These are phyloP conservation scores for Metschnikowia matae DNA, from an alignment of 805 yeast genomes.

Conservation along the genomic window DNA sequence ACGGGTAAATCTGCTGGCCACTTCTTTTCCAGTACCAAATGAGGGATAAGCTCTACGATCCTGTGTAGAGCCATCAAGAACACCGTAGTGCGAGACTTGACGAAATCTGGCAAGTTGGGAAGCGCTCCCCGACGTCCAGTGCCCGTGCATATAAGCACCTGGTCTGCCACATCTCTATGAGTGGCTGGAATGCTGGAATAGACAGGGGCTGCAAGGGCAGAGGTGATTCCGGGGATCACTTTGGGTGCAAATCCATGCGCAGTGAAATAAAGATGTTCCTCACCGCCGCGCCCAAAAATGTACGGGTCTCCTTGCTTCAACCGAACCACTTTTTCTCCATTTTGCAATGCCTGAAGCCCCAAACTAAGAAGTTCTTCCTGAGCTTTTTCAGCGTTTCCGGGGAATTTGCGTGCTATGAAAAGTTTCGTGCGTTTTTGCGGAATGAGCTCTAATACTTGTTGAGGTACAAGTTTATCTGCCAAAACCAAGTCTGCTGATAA, in stretches of 20 bases:
- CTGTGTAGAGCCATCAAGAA: constrained; percentile 90
- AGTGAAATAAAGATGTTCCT: constrained; percentile 70
- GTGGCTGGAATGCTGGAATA: constrained; percentile 84
- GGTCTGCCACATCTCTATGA: constrained; percentile 88
- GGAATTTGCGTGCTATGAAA: constrained; percentile 89
- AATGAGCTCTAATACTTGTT: constrained; percentile 75
- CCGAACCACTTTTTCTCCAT: constrained; percentile 78
- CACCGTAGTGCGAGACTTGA: constrained; percentile 69
- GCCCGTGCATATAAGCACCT: constrained; percentile 89
- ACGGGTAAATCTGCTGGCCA: constrained; percentile 78
- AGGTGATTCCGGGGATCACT: constrained; percentile 85
- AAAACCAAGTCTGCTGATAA: constrained; percentile 76
- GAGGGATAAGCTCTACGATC: constrained; percentile 51
- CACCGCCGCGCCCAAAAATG: constrained; percentile 95
- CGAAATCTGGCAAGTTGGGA: constrained; percentile 75
- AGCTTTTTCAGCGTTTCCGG: constrained; percentile 94
- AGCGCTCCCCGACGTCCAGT: constrained; percentile 85
- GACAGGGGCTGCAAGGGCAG: constrained; percentile 86
- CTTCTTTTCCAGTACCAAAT: constrained; percentile 36
- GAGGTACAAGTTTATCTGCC: constrained; percentile 92
- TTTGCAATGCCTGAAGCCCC: constrained; percentile 60
- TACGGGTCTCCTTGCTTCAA: constrained; percentile 97
- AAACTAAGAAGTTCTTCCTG: constrained; percentile 76
- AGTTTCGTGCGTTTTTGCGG: constrained; percentile 64
- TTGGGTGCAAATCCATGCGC: constrained; percentile 63